Evolutionary conservation across 148 eudicot genomes (phyloP), one percentile per base, ranked within the genome.

Genomic region (Pharnaceum exiguum): DNA sequence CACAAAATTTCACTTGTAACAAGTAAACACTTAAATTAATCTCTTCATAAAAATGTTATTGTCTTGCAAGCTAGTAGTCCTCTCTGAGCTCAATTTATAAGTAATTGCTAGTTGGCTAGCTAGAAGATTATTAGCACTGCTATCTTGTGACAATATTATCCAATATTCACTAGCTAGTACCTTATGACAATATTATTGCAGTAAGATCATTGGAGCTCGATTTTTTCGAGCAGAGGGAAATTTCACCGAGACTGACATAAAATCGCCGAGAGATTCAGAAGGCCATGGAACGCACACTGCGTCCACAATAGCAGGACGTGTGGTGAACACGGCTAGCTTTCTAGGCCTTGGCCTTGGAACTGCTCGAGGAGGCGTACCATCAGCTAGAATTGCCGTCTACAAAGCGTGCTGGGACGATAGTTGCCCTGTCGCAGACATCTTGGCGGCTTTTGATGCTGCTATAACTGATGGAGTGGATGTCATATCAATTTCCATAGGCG

Each of bases 201-300:
- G 85, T 52, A 81, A 77, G 39, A 29, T 81, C 16, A 71, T 81
- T 15, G 86, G 86, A 29, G 86, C 86, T 13, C 66, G 15, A 30
- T 66, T 33, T 66, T 77, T 70, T 22, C 52, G 49, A 13, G 55
- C 50, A 0, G 51, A 60, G 9, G 76, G 76, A 46, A 11, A 26
- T 0, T 8, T 68, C 15, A 22, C 18, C 15, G 10, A 26, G 16
- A 13, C 18, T 10, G 77, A 71, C 5, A 4, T 73, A 18, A 30
- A 23, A 2, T 82, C 84, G 0, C 77, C 84, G 0, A 67, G 81
- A 62, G 87, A 79, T 39, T 2, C 69, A 22, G 23, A 55, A 0
- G 87, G 88, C 0, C 88, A 82, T 29, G 88, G 88, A 21, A 58
- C 79, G 1, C 88, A 82, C 66, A 71, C 76, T 5, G 60, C 84